These are phyloP conservation scores for Dothistroma septosporum DNA, from an alignment of 2,329 filamentous ascomycete genomes.

Conservation along the genomic window DNA sequence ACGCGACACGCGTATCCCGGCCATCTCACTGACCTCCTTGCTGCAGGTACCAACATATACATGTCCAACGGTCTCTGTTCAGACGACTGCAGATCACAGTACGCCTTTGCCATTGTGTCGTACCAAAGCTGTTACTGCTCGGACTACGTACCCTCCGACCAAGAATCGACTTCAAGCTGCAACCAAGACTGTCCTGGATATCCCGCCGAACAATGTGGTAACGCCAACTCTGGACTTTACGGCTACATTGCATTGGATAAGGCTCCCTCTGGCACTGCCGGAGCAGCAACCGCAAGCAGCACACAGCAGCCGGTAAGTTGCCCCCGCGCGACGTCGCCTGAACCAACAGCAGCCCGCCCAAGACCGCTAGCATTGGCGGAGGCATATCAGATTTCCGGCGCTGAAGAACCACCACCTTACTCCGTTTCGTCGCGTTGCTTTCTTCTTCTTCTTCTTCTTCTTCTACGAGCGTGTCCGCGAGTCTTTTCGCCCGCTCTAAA, in stretches of 20 bases:
- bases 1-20: constrained; percentile 7
- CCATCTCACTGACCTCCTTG: constrained; percentile 10
- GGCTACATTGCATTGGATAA: constrained; percentile 60
- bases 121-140: constrained; percentile 69
- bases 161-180: constrained; percentile 48
- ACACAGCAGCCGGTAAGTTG: constrained; percentile 28
- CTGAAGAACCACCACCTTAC: background rate
- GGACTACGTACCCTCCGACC: constrained; percentile 56
- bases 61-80: constrained; percentile 69
- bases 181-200: constrained; percentile 63
- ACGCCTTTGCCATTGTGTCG: constrained; percentile 66
- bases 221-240: constrained; percentile 49
- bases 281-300: constrained; percentile 28
- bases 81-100: constrained; percentile 54
- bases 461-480: constrained; percentile 4
- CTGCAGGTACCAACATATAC: constrained; percentile 35
- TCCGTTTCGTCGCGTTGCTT: background rate
- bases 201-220: constrained; percentile 62
- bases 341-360: background rate
- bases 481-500: constrained; percentile 10
- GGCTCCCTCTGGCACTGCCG: constrained; percentile 56
- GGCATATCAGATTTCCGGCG: background rate
- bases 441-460: constrained; percentile 8
- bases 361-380: background rate
- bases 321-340: constrained; percentile 3